Conservation (phyloP, 2,329 filamentous ascomycete genomes). For the Fusarium anguioides region DNA sequence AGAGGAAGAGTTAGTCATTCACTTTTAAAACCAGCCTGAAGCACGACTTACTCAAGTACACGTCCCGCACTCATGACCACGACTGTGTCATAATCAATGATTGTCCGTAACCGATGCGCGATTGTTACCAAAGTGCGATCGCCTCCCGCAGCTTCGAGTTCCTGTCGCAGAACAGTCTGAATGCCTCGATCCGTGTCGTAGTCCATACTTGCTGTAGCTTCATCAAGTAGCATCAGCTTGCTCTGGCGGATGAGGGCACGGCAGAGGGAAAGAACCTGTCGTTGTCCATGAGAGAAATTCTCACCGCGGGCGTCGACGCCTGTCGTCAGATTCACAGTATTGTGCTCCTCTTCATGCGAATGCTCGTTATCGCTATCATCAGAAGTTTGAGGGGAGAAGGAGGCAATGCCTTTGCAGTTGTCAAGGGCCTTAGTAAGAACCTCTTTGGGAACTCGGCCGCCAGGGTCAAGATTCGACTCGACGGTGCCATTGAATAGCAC, state of each 20-base stretch:
- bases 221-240: slow-evolving; percentile 67
- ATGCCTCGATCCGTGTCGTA: slow-evolving; percentile 67
- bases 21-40: background rate
- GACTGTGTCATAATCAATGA: slow-evolving; percentile 69
- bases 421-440: slow-evolving; percentile 69
- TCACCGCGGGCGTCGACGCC: slow-evolving; percentile 63
- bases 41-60: slow-evolving; percentile 61
- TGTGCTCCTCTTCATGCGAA: slow-evolving; percentile 22
- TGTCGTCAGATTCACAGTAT: slow-evolving; percentile 54
- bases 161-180: slow-evolving; percentile 62
- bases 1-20: slow-evolving; percentile 1
- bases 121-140: slow-evolving; percentile 67
- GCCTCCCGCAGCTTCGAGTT: slow-evolving; percentile 57
- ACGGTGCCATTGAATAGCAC: slow-evolving; percentile 67
- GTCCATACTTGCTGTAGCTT: slow-evolving; percentile 70
- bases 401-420: slow-evolving; percentile 70
- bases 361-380: slow-evolving; percentile 47
- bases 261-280: slow-evolving; percentile 68
- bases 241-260: slow-evolving; percentile 65
- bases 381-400: slow-evolving; percentile 56
- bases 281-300: slow-evolving; percentile 68
- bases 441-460: slow-evolving; percentile 63
- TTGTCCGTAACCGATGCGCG: slow-evolving; percentile 67
- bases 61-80: slow-evolving; percentile 66
- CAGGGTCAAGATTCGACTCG: slow-evolving; percentile 72